These are phyloP conservation scores for Candida incommunis DNA, from an alignment of 805 yeast genomes.

Conservation along the genomic window DNA sequence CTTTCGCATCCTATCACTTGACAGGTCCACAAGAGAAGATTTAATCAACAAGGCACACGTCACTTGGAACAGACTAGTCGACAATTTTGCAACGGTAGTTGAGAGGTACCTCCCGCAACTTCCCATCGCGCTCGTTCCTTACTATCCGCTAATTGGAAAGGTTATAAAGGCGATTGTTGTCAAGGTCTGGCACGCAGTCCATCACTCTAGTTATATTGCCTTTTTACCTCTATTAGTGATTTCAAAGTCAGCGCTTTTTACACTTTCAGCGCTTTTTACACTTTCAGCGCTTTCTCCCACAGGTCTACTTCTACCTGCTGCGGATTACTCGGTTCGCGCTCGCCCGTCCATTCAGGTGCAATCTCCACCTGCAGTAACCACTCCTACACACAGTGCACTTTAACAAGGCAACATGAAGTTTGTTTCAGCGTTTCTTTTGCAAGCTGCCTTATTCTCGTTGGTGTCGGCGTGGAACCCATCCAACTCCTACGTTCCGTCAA, in stretches of 20 bases:
- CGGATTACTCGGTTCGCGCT: too few relatives aligned
- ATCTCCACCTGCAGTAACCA: too few relatives aligned
- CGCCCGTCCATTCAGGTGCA: too few relatives aligned
- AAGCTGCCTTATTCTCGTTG: too few relatives aligned
- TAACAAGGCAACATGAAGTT: too few relatives aligned
- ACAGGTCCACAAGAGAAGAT: background rate
- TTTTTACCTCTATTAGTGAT: background rate
- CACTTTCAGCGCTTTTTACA: too few relatives aligned
- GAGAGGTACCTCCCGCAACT: background rate
- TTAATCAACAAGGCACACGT: background rate
- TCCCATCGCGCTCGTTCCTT: background rate
- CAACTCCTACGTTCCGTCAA: conserved; percentile 32
- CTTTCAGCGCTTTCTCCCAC: too few relatives aligned
- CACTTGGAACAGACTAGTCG: background rate
- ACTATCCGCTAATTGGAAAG: background rate
- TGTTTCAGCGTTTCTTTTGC: too few relatives aligned
- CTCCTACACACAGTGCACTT: too few relatives aligned
- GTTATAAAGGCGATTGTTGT: background rate
- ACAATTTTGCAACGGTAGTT: background rate
- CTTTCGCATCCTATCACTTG: background rate
- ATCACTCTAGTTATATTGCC: background rate
- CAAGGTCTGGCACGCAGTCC: background rate
- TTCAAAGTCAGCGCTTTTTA: background rate
- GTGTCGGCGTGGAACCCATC: conserved; percentile 20
- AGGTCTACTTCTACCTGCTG: too few relatives aligned